Base-by-base conservation (phyloP, 176 grass and related monocot species). In the Ampelocalamus luodianensis region DNA sequence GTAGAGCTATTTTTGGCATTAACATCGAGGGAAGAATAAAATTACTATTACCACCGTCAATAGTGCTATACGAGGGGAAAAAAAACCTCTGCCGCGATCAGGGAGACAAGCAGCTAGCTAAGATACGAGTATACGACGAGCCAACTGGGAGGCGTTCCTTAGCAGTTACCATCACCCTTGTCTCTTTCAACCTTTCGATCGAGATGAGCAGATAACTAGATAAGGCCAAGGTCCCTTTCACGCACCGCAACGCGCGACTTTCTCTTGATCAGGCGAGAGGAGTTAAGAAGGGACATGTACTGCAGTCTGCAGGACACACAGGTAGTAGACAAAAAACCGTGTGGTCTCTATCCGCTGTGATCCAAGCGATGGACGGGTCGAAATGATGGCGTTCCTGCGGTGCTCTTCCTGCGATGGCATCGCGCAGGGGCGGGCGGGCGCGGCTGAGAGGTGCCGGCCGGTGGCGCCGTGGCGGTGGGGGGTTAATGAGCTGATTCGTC, bases 1-100 rank as follows among this genome's bases (percentile, higher is more conserved):
- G 32, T 34, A 2, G 3, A 2, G 2, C 3, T 3, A 34, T 2
- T 34, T 34, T 34, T 34, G 2, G 2, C 2, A 34, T 34, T 34
- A 3, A 1, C 32, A 2, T 34, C 2, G 3, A 34, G 2, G 0
- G 32, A 0, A 2, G 32, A 3, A 2, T 2, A 34, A 34, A 34
- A 34, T 34, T 34, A 2, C 32, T 29, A 29, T 29, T 29, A 29
- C 32, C 32, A 34, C 32, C 2, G 3, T 34, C 32, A 34, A 3
- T 34, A 34, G 32, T 34, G 32, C 32, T 34, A 3, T 34, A 2
- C 32, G 32, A n/a, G n/a, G 2, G 32, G 0, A 1, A 34, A 34
- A 34, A 34, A 34, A 34, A 2, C 1, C 29, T 34, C 1, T 43
- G 53, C 7, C 3, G n/a, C 7, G 16, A 67, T 18, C 34, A 7